phyloP scores from a whole-genome alignment of 495 filamentous ascomycete species.

The Neurospora sp. region DNA sequence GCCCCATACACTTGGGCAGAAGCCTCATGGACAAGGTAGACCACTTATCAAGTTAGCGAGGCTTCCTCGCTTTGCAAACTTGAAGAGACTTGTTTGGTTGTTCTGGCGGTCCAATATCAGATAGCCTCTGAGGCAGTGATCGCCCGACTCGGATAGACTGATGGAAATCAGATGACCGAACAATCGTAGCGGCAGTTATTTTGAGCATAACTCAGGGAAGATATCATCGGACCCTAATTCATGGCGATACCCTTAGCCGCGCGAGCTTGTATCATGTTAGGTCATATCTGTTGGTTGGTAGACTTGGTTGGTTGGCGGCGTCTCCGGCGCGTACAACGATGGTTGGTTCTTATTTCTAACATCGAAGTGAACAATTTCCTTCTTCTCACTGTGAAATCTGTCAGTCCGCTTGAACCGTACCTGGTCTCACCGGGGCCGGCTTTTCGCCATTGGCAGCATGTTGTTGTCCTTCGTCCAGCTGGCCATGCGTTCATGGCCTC shows the following conservation, averaged over 20 bases:
- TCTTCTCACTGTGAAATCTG: background rate
- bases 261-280: background rate
- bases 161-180: background rate
- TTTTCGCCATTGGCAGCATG: background rate
- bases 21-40: too few relatives aligned
- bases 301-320: background rate
- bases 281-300: background rate
- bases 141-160: background rate
- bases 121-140: background rate
- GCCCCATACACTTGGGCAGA: too few relatives aligned
- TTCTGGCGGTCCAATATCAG: background rate
- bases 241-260: background rate
- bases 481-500: background rate
- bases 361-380: too few relatives aligned
- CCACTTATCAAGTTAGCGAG: background rate
- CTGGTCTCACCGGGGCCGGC: background rate
- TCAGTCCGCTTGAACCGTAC: background rate
- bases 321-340: too few relatives aligned
- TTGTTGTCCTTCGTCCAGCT: background rate
- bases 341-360: too few relatives aligned
- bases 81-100: background rate
- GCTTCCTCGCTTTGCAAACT: background rate
- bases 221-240: background rate
- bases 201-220: background rate
- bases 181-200: background rate